Evolutionary conservation across 1,284 basidiomycete genomes (phyloP), one percentile per base, ranked within the genome.

Genomic region (Violaceomyces palustris): DNA sequence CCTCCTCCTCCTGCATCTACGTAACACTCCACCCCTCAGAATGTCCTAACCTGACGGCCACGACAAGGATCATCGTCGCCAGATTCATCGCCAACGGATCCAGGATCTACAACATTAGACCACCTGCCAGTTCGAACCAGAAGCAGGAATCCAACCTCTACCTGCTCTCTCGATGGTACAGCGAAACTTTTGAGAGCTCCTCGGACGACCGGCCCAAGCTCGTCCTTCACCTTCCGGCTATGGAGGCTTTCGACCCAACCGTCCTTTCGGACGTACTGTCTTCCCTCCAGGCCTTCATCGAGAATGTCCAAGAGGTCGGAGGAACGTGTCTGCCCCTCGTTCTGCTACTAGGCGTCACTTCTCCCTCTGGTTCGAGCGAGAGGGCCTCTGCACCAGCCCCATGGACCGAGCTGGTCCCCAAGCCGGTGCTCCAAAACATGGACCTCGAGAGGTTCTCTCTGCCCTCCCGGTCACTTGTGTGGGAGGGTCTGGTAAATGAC

Each of bases 391-490:
- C 56, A 2, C 56, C 56, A 2, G 56, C 56, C 8, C 50, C 56
- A 0, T 59, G 56, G 56, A 54, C 53, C 42, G 50, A 54, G 26
- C 54, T 50, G 37, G 54, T 59, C 34, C 56, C 56, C 12, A 47
- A 51, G 9, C 37, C 39, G 17, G 51, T 54, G 4, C 35, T 59
- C 6, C 46, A 50, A 10, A 48, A 50, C 5, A 51, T 59, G 30
- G 63, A 66, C 42, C 41, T 63, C 23, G 48, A 46, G 4, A 51
- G 54, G 7, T 47, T 58, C 29, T 39, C 51, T 1, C 35, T 63
- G 3, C 64, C 64, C 1, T 55, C 53, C 45, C 61, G 61, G 24
- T 50, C 55, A 18, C 21, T 35, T 22, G 61, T 66, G 27, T 66
- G 64, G 64, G 53, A 52, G 12, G 35, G 34, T 1, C 52, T 61